Conservation (phyloP, 352 stramenopile genomes). For the Globisporangium canariense region DNA sequence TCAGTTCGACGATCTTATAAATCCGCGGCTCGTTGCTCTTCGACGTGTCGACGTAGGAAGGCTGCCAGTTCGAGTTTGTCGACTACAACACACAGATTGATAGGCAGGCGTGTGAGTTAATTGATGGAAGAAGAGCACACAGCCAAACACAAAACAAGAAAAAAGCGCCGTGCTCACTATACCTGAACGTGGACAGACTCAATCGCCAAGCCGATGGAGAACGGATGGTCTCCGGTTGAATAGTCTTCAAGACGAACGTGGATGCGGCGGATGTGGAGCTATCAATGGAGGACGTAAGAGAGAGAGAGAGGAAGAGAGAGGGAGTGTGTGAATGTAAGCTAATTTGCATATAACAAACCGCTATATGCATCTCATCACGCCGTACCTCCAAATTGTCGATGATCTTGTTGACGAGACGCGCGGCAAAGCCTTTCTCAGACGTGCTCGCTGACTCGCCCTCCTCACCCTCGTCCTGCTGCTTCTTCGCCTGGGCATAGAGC, state of each 20-base stretch:
- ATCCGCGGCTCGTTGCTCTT: conserved; percentile 84
- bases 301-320: not conserved
- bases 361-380: not conserved
- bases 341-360: too few species aligned
- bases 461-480: conserved; percentile 41
- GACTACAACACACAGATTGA: conserved; percentile 39
- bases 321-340: not conserved
- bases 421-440: conserved; percentile 65
- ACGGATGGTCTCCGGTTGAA: conserved; percentile 75
- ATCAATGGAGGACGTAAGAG: conserved; percentile 8
- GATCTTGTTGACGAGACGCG: conserved; percentile 84
- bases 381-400: conserved; percentile 85
- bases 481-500: conserved; percentile 68
- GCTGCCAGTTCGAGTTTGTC: conserved; percentile 86
- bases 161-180: not conserved
- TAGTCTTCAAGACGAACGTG: conserved; percentile 82
- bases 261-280: conserved; percentile 84
- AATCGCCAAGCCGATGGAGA: conserved; percentile 76
- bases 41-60: conserved; percentile 73
- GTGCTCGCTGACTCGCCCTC: conserved; percentile 4
- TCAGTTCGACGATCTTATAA: conserved; percentile 87
- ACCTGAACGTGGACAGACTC: conserved; percentile 80
- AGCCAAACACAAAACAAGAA: not conserved
- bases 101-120: not conserved
- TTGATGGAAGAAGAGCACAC: not conserved